Evolutionary conservation across 805 yeast genomes (phyloP), one percentile per base, ranked within the genome.

Genomic region (Priceomyces fermenticarens): DNA sequence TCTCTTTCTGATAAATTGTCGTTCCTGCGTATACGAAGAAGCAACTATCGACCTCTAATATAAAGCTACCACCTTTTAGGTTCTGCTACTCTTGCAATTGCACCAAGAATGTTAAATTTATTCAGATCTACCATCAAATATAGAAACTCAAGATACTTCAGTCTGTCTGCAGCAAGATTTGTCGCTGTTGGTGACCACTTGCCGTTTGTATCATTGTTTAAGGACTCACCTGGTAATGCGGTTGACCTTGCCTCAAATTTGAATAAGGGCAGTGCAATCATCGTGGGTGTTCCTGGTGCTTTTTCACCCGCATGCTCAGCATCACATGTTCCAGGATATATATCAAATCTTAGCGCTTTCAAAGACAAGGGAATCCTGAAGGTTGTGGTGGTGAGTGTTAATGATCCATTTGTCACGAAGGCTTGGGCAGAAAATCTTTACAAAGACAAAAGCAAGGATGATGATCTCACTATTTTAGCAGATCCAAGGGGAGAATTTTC

Each of bases 351-450:
- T 43, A 57, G 70, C 5, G 69, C 74, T 27, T 77, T 88, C 55
- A 67, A 75, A 45, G 71, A 70, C 23, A 83, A 84, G 63, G 96
- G 96, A n/a, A 72, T 78, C 63, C 52, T 65, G 17, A 64, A 78
- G 35, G 62, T 88, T 38, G 80, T 73, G 53, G 78, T 89, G 32
- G 78, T 89, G 28, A 74, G 93, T 13, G 96, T 87, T 36, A 89
- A 89, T 62, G 97, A 89, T 58, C 77, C 93, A 2, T 89, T 89
- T 61, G 96, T 88, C 37, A 78, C 82, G 55, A 76, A 78, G 52
- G 90, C 93, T 0, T 89, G 96, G 95, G 79, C 77, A 33, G 75
- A 80, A 7, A 17, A 36, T 2, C 51, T 65, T 30, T 47, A 60
- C 20, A 56, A 52, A 35, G 48, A 49, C 13, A 41, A 41, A 7